Evolutionary conservation across 169 alveolate species (phyloP).

Genomic region (Cryptosporidium ubiquitum): DNA sequence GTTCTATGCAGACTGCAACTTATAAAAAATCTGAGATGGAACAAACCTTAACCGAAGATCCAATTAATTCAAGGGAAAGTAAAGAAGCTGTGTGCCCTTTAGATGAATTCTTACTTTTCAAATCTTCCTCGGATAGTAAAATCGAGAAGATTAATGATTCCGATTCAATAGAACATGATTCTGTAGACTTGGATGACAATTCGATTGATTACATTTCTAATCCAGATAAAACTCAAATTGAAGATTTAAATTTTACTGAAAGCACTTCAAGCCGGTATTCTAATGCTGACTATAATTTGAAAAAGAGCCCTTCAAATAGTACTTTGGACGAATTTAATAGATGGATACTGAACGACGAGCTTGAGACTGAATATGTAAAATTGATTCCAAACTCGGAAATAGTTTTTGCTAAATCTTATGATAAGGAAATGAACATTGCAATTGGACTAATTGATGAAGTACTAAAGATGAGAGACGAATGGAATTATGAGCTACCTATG

Average conservation of each 20-base stretch:
- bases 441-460: constrained; percentile 47
- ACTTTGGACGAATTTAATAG: neutral
- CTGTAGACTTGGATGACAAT: constrained; percentile 5
- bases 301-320: constrained; percentile 25
- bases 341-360: constrained; percentile 7
- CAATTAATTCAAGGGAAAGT: neutral
- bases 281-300: neutral
- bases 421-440: constrained; percentile 60
- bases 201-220: neutral
- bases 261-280: constrained; percentile 6
- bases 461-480: constrained; percentile 65
- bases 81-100: neutral
- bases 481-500: constrained; percentile 34
- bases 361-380: constrained; percentile 28
- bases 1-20: neutral
- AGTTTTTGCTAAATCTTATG: constrained; percentile 23
- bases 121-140: neutral
- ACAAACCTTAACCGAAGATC: neutral
- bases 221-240: neutral
- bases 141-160: neutral
- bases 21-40: neutral
- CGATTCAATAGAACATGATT: neutral
- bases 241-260: neutral
- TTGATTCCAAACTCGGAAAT: constrained; percentile 39
- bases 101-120: neutral